Conservation (phyloP, 805 yeast genomes). For the Teunomyces panamensis region DNA sequence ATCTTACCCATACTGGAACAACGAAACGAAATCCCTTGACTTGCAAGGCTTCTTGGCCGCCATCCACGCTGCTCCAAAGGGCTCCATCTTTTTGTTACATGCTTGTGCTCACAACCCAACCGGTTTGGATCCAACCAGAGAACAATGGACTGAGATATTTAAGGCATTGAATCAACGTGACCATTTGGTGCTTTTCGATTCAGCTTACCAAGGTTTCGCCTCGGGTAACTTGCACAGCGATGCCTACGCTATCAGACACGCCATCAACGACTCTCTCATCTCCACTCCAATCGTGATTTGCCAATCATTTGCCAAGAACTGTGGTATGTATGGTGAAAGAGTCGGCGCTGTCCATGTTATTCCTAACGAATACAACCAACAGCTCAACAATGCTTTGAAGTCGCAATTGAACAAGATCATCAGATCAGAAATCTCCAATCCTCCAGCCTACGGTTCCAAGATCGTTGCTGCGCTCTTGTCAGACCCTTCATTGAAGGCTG, state of each 20-base stretch:
- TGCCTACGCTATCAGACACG: slow-evolving; percentile 76
- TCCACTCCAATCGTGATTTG: slow-evolving; percentile 65
- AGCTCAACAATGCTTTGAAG: slow-evolving; percentile 53
- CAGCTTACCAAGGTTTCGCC: slow-evolving; percentile 97
- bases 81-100: slow-evolving; percentile 80
- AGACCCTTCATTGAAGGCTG: slow-evolving; percentile 61
- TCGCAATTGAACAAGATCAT: slow-evolving; percentile 76
- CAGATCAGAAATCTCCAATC: slow-evolving; percentile 86
- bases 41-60: slow-evolving; percentile 63
- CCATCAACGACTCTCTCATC: slow-evolving; percentile 40
- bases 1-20: slow-evolving; percentile 85
- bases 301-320: slow-evolving; percentile 95
- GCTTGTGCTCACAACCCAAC: slow-evolving; percentile 99
- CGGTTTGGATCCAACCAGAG: slow-evolving; percentile 86
- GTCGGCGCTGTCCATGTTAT: slow-evolving; percentile 87
- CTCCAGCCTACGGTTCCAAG: slow-evolving; percentile 95
- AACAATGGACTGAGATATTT: slow-evolving; percentile 75
- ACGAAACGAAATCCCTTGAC: slow-evolving; percentile 64
- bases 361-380: slow-evolving; percentile 32
- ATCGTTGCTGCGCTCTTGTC: slow-evolving; percentile 74
- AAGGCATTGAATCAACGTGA: slow-evolving; percentile 55
- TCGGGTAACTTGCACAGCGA: slow-evolving; percentile 81
- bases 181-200: slow-evolving; percentile 84
- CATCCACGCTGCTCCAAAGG: slow-evolving; percentile 64
- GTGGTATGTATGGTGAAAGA: slow-evolving; percentile 97